Percentiles rank a stretch among this genome's conserved stretches.
These are phyloP conservation scores for Capronia epimyces DNA, from an alignment of 2,329 filamentous ascomycete genomes.

Conservation along the genomic window DNA sequence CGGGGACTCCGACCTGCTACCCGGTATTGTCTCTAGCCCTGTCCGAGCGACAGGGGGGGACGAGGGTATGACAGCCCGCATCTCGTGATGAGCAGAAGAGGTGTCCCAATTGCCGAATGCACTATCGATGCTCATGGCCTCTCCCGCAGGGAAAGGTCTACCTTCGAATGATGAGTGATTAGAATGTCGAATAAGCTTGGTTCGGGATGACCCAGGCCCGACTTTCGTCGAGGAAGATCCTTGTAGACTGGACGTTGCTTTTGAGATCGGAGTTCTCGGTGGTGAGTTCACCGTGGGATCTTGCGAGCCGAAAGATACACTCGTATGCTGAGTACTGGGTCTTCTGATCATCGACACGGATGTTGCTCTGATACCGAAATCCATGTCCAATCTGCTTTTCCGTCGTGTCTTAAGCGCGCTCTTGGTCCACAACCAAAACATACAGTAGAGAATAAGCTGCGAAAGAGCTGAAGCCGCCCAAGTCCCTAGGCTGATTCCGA, in stretches of 20 bases:
- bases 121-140: constrained; percentile 24
- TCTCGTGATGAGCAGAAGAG: constrained; percentile 26
- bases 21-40: constrained; percentile 28
- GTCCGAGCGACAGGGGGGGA: constrained; percentile 24
- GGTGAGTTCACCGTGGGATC: constrained; percentile 26
- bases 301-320: constrained; percentile 25
- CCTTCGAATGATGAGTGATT: constrained; percentile 26
- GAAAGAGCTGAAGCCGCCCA: constrained; percentile 20
- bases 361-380: constrained; percentile 22
- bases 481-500: constrained; percentile 23
- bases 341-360: constrained; percentile 9
- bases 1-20: constrained; percentile 29
- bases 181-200: constrained; percentile 22
- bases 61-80: constrained; percentile 26
- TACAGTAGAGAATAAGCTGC: constrained; percentile 17
- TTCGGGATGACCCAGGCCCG: constrained; percentile 18
- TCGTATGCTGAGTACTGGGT: constrained; percentile 14
- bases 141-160: constrained; percentile 21
- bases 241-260: constrained; percentile 11
- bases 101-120: constrained; percentile 29
- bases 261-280: constrained; percentile 26
- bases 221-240: constrained; percentile 24
- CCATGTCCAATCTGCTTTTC: constrained; percentile 16
- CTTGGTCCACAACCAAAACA: constrained; percentile 22
- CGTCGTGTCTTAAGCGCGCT: constrained; percentile 17